Conservation (phyloP, 2,329 filamentous ascomycete species). For the Penicillium polonicum region DNA sequence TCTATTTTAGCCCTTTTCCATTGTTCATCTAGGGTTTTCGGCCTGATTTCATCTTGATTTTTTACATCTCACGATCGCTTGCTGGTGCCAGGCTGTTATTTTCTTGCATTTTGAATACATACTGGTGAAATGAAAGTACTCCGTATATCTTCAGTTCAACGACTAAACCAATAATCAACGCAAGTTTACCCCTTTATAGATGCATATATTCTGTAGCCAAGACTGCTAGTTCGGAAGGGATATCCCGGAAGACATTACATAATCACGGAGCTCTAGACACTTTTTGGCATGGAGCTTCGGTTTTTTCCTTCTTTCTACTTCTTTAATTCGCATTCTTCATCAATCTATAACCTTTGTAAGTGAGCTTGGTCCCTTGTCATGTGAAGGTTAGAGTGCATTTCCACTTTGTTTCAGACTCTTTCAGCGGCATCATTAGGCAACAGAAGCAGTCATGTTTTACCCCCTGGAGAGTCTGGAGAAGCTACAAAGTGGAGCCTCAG, state of each 20-base stretch:
- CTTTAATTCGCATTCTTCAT: constrained; percentile 14
- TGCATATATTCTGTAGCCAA: background rate
- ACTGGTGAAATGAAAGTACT: background rate
- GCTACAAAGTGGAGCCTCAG: constrained; percentile 16
- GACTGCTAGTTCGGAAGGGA: constrained; percentile 5
- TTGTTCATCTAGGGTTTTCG: constrained; percentile 1
- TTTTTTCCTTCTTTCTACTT: constrained; percentile 23
- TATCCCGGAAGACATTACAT: constrained; percentile 13
- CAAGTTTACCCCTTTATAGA: background rate
- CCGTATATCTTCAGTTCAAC: background rate
- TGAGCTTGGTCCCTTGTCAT: background rate
- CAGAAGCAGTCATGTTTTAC: background rate
- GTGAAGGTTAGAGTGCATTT: background rate
- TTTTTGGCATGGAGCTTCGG: constrained; percentile 24
- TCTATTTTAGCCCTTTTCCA: constrained; percentile 7
- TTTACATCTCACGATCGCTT: background rate
- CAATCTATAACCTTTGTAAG: constrained; percentile 21
- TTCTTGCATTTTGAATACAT: background rate
- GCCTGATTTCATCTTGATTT: constrained; percentile 1
- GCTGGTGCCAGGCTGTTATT: background rate
- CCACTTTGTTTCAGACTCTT: background rate
- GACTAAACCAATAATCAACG: background rate
- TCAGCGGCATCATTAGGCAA: background rate
- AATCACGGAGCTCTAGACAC: constrained; percentile 22
- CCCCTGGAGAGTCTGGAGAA: constrained; percentile 8